Evolutionary conservation across 2,329 filamentous ascomycete genomes (phyloP).

Genomic region (Stagonosporopsis rhizophila): DNA sequence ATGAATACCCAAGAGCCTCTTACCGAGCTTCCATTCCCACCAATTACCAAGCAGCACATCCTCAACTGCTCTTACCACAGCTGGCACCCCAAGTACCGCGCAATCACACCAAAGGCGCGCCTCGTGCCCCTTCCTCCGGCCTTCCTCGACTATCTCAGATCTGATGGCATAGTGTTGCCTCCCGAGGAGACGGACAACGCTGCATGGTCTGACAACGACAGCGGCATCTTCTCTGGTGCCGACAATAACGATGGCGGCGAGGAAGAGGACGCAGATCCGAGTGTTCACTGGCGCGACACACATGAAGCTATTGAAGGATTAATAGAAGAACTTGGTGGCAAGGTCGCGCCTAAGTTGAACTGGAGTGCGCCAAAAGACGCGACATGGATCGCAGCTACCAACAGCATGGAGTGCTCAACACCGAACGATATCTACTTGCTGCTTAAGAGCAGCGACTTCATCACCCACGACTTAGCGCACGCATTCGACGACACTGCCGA

Average conservation of each 20-base stretch:
- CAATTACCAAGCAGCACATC: conserved; percentile 84
- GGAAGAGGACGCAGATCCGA: conserved; percentile 67
- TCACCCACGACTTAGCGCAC: conserved; percentile 92
- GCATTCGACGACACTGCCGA: conserved; percentile 78
- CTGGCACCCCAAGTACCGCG: conserved; percentile 87
- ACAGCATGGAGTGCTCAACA: conserved; percentile 88
- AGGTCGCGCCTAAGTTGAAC: conserved; percentile 91
- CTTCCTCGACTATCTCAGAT: conserved; percentile 86
- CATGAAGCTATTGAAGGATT: conserved; percentile 78
- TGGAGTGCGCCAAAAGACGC: conserved; percentile 98
- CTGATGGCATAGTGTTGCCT: conserved; percentile 90
- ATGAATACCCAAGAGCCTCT: conserved; percentile 33
- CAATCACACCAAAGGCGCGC: conserved; percentile 82
- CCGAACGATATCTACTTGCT: conserved; percentile 93
- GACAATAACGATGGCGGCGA: conserved; percentile 52
- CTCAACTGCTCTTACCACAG: conserved; percentile 92
- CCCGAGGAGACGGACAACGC: conserved; percentile 64
- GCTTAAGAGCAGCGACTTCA: conserved; percentile 91
- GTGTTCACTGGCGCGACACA: conserved; percentile 68
- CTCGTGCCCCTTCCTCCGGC: conserved; percentile 77
- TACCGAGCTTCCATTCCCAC: conserved; percentile 73
- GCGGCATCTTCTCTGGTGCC: conserved; percentile 58
- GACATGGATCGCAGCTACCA: conserved; percentile 85
- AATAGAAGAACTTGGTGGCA: conserved; percentile 82
- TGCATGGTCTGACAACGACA: conserved; percentile 58